Base-by-base conservation (phyloP, 306 rosid species). In the Malus sieversii region DNA sequence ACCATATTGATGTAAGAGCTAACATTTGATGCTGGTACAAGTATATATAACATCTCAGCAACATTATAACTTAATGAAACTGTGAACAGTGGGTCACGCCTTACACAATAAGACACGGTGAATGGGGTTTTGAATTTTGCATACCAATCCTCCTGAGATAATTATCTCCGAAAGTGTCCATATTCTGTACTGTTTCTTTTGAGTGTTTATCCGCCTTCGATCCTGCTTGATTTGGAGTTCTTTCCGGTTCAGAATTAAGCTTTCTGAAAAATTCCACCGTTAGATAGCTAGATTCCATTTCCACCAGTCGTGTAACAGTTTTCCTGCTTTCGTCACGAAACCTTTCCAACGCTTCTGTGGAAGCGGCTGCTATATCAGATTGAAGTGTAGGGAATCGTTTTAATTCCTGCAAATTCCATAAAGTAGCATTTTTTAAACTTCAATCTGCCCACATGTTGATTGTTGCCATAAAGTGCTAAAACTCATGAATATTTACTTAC, bases 251-350 rank as follows among this genome's bases (percentile, higher is more conserved):
- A 64, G 80, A 77, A 83, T 87, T 83, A 79, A 92, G 90, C 86
- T 95, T 95, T 71, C 98, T 84, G 80, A 95, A 95, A 84, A 95
- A 95, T 14, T 92, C 99, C 23, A 88, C 99, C 5, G 99, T 95
- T 7, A 95, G 88, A 79, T 95, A 95, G 89, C 92, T 88, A 72
- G 99, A 89, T 82, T 95, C 99, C 99, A 95, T 95, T 76, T 95
- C 99, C 74, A 95, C 99, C 84, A 95, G 84, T 77, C 99, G 92
- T 68, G 68, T 8, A 82, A 90, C 91, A 68, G 99, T 92, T 87
- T 84, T 95, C 86, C 85, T 84, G 88, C 99, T 85, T 82, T 92
- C 97, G 1, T 95, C 99, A 32, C 97, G 93, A 78, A 95, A 95
- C 82, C 80, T 90, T 83, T 95, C 99, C 84, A 95, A 71, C 8